Evolutionary conservation across 192 early-diverging fungal species (phyloP).

Genomic region (Coemansia sp.): DNA sequence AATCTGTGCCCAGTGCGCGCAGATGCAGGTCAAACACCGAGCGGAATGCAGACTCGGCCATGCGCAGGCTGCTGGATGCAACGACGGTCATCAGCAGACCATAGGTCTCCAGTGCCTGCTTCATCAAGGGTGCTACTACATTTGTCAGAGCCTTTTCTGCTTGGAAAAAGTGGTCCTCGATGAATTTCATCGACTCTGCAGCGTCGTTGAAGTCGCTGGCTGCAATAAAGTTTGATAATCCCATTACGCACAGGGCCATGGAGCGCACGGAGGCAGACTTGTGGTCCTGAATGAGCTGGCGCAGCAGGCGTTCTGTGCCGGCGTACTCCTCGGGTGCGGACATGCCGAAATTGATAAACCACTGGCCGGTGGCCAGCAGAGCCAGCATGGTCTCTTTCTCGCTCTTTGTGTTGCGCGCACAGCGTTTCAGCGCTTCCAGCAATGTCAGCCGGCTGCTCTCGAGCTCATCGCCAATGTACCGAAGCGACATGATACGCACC

Average conservation of each 20-base stretch:
- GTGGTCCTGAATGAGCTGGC: slow-evolving; percentile 8
- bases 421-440: slow-evolving; percentile 56
- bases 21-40: slow-evolving; percentile 37
- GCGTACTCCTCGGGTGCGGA: slow-evolving; percentile 19
- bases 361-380: slow-evolving; percentile 21
- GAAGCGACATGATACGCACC: slow-evolving; percentile 49
- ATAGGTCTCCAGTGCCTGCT: slow-evolving; percentile 27
- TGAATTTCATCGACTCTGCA: slow-evolving; percentile 13
- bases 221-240: slow-evolving; percentile 38
- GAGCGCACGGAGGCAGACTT: slow-evolving; percentile 11
- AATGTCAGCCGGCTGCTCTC: slow-evolving; percentile 51
- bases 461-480: slow-evolving; percentile 55
- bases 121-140: slow-evolving; percentile 7
- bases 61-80: slow-evolving; percentile 4
- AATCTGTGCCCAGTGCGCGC: slow-evolving; percentile 53
- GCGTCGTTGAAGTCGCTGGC: slow-evolving; percentile 31
- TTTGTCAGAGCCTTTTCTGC: neutral
- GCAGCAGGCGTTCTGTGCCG: slow-evolving; percentile 7
- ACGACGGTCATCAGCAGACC: slow-evolving; percentile 36
- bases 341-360: slow-evolving; percentile 47
- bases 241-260: slow-evolving; percentile 19
- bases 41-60: slow-evolving; percentile 35
- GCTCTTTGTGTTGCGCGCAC: slow-evolving; percentile 36
- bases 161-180: slow-evolving; percentile 8
- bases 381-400: slow-evolving; percentile 22